These are phyloP conservation scores for Diplodia scrobiculata DNA, from an alignment of 2,329 filamentous ascomycete genomes.

Conservation along the genomic window DNA sequence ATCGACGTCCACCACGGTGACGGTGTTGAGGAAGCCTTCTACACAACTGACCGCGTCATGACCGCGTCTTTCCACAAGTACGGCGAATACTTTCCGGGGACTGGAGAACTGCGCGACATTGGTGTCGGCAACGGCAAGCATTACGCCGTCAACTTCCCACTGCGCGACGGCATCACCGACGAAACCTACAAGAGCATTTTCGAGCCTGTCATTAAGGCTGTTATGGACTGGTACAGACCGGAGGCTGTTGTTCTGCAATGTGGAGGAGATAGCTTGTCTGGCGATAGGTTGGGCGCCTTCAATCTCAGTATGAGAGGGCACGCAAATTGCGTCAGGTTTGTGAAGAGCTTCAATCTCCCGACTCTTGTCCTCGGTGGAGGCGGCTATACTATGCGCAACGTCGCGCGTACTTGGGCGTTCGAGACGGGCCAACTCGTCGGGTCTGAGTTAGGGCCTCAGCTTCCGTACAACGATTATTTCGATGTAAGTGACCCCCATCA, in stretches of 20 bases:
- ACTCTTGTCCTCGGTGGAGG: conserved; percentile 68
- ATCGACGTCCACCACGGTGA: conserved; percentile 70
- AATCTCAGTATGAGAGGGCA: conserved; percentile 71
- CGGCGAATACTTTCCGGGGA: conserved; percentile 71
- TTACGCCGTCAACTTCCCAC: conserved; percentile 69
- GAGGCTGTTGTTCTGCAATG: conserved; percentile 70
- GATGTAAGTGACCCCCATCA: conserved; percentile 51
- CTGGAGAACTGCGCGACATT: conserved; percentile 68
- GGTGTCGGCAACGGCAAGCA: conserved; percentile 68
- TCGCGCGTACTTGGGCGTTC: conserved; percentile 63
- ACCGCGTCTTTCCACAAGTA: conserved; percentile 73
- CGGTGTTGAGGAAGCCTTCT: conserved; percentile 71
- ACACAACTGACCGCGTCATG: conserved; percentile 72
- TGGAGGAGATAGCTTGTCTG: conserved; percentile 67
- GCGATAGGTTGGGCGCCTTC: conserved; percentile 68
- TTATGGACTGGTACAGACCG: conserved; percentile 70
- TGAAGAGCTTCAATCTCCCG: conserved; percentile 67
- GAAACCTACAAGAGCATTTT: conserved; percentile 68
- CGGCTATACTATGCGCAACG: conserved; percentile 70
- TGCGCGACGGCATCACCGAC: conserved; percentile 70
- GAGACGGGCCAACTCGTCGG: conserved; percentile 81
- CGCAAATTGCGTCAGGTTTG: conserved; percentile 69
- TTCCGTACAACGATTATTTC: conserved; percentile 97
- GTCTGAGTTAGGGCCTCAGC: conserved; percentile 74
- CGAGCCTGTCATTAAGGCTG: conserved; percentile 66